Conservation (phyloP, 805 yeast genomes). For the Wickerhamiella musiphila region DNA sequence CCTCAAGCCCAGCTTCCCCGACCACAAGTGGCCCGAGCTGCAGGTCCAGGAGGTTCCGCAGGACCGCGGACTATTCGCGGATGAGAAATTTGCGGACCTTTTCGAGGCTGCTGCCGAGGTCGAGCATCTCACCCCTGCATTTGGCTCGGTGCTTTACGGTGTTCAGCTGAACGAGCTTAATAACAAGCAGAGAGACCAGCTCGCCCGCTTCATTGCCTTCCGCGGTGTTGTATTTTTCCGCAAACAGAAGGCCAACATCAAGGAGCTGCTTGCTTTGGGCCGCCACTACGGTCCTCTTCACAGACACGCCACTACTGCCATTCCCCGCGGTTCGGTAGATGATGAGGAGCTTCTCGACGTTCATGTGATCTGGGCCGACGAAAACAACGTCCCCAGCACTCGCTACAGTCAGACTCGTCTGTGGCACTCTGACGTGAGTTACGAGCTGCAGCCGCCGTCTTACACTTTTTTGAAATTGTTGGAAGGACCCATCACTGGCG, state of each 20-base stretch:
- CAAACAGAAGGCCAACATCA: constrained; percentile 27
- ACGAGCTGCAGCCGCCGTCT: constrained; percentile 61
- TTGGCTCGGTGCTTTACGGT: constrained; percentile 35
- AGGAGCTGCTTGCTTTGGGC: constrained; percentile 29
- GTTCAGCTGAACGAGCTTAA: constrained; percentile 28
- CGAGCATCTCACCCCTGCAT: constrained; percentile 27
- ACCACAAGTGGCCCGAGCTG: constrained; percentile 16
- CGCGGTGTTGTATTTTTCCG: constrained; percentile 36
- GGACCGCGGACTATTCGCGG: constrained; percentile 15
- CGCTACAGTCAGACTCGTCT: constrained; percentile 16
- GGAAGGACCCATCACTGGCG: constrained; percentile 36
- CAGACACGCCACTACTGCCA: constrained; percentile 27
- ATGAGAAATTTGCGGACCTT: constrained; percentile 24
- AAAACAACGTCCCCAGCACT: constrained; percentile 10
- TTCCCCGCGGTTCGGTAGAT: constrained; percentile 30
- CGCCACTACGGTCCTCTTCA: constrained; percentile 30
- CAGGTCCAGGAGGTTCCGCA: constrained; percentile 11
- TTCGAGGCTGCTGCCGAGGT: constrained; percentile 28
- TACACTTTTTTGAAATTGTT: constrained; percentile 48
- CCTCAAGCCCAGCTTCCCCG: constrained; percentile 17
- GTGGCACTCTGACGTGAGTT: constrained; percentile 68
- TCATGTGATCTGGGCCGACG: constrained; percentile 16
- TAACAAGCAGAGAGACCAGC: constrained; percentile 30
- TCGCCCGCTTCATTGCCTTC: constrained; percentile 31
- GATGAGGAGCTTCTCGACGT: constrained; percentile 26